phyloP scores from a whole-genome alignment of 768 basidiomycete species.

The Agaricus blazei region DNA sequence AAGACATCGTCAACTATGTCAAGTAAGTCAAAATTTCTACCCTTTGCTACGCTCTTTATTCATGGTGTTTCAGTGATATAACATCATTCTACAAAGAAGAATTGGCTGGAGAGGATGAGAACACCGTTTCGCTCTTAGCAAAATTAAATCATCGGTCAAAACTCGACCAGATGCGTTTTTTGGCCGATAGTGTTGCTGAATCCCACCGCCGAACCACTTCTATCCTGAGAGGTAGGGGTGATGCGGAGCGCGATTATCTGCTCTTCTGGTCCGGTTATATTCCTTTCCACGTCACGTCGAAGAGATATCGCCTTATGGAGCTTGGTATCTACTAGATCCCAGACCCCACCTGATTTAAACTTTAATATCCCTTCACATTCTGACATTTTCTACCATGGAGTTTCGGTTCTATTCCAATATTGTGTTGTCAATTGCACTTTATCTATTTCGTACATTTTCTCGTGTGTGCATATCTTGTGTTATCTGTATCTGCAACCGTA shows the following conservation, averaged over 20 bases:
- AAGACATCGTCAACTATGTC: slow-evolving; percentile 10
- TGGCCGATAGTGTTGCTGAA: slow-evolving; percentile 21
- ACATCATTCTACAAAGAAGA: slow-evolving; percentile 40
- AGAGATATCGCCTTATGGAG: slow-evolving; percentile 8
- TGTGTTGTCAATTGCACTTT: too few species aligned
- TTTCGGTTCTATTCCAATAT: too few species aligned
- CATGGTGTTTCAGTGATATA: slow-evolving; percentile 24
- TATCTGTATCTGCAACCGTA: too few species aligned
- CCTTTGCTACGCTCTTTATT: not conserved
- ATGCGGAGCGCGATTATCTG: slow-evolving; percentile 4
- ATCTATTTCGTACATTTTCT: too few species aligned
- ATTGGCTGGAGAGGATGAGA: slow-evolving; percentile 25
- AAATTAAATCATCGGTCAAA: slow-evolving; percentile 19
- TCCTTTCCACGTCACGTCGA: slow-evolving; percentile 8
- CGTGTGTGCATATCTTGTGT: too few species aligned
- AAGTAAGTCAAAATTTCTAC: not conserved
- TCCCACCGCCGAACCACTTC: slow-evolving; percentile 14
- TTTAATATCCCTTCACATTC: too few species aligned
- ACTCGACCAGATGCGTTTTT: slow-evolving; percentile 16
- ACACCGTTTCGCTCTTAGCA: slow-evolving; percentile 29
- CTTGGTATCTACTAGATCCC: slow-evolving; percentile 6
- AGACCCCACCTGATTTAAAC: too few species aligned
- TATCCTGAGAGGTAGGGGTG: slow-evolving; percentile 3
- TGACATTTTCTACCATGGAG: too few species aligned
- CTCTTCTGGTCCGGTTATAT: slow-evolving; percentile 11